Evolutionary conservation across 2,329 filamentous ascomycete genomes (phyloP).

Genomic region (Phyllosticta citriasiana): DNA sequence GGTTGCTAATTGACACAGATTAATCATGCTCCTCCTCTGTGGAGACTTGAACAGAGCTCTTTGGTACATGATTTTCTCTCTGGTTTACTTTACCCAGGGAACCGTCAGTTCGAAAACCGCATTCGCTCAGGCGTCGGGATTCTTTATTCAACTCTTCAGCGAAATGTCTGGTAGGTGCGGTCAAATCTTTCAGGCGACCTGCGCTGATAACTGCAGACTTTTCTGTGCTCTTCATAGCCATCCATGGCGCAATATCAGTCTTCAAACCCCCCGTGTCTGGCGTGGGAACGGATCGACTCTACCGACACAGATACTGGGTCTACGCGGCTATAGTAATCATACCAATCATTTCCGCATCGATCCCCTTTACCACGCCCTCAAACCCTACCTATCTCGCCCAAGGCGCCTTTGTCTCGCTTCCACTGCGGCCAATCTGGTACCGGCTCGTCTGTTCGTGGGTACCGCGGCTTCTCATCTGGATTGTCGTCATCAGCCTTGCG

Average conservation of each 20-base stretch:
- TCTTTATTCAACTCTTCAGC: conserved; percentile 55
- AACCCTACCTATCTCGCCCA: conserved; percentile 49
- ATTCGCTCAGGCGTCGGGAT: conserved; percentile 60
- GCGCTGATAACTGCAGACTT: conserved; percentile 40
- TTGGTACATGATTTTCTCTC: conserved; percentile 58
- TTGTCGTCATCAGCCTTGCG: conserved; percentile 55
- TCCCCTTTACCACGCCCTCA: conserved; percentile 51
- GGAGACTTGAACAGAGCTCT: conserved; percentile 62
- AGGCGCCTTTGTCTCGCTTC: conserved; percentile 61
- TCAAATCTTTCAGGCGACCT: conserved; percentile 8
- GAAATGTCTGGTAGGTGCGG: conserved; percentile 47
- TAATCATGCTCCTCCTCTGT: conserved; percentile 64
- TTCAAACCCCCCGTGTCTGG: conserved; percentile 42
- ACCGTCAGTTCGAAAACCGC: conserved; percentile 34
- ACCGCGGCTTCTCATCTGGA: conserved; percentile 60
- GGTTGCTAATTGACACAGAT: conserved; percentile 31
- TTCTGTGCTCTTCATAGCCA: conserved; percentile 60
- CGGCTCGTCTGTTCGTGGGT: conserved; percentile 60
- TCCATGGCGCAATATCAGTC: conserved; percentile 65
- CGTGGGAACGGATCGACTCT: conserved; percentile 50
- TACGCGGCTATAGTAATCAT: conserved; percentile 48
- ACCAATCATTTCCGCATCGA: conserved; percentile 49
- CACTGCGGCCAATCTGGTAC: conserved; percentile 58
- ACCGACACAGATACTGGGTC: conserved; percentile 53
- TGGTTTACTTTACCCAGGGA: conserved; percentile 46